A percentile compares a stretch with the other conserved stretches of the same genome.
Evolutionary conservation across 1,139 yeast genomes (phyloP).

Genomic region (Hyphopichia burtonii): DNA sequence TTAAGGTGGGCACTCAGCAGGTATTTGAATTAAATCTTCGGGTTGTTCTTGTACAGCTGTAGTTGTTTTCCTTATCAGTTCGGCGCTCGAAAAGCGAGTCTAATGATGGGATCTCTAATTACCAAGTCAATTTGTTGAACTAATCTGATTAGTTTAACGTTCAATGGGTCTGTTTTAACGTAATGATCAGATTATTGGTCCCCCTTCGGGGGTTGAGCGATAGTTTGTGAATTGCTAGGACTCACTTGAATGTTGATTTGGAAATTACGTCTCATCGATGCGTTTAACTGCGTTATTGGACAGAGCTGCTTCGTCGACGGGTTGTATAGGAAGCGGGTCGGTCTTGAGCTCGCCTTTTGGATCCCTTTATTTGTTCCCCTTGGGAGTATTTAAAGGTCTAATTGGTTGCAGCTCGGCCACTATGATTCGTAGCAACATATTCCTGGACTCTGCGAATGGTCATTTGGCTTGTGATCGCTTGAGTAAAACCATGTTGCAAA

Average conservation of each 20-base stretch:
- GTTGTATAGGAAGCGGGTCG: constrained; percentile 61
- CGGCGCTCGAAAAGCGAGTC: constrained; percentile 72
- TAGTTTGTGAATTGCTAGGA: constrained; percentile 17
- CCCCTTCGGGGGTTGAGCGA: constrained; percentile 60
- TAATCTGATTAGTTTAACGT: constrained; percentile 13
- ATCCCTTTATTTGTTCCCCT: neutral
- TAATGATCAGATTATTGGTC: constrained; percentile 35
- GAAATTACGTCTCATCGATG: constrained; percentile 10
- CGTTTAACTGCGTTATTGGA: constrained; percentile 40
- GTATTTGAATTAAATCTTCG: constrained; percentile 26
- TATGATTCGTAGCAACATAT: constrained; percentile 69
- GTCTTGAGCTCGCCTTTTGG: constrained; percentile 62
- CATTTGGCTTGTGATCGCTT: constrained; percentile 76
- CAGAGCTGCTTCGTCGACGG: constrained; percentile 92
- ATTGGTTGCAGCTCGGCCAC: constrained; percentile 56
- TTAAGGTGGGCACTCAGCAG: constrained; percentile 42
- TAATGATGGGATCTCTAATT: constrained; percentile 15
- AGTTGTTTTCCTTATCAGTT: constrained; percentile 51
- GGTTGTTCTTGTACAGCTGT: constrained; percentile 30
- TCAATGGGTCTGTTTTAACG: constrained; percentile 26
- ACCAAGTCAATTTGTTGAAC: constrained; percentile 16
- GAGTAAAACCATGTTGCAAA: constrained; percentile 92
- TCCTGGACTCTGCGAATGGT: constrained; percentile 89
- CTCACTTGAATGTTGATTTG: constrained; percentile 15
- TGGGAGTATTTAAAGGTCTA: constrained; percentile 7